Percentiles rank a stretch among this genome's conserved stretches.
Evolutionary conservation across 139 green algal species (phyloP).

Genomic region (Closterium sp.): DNA sequence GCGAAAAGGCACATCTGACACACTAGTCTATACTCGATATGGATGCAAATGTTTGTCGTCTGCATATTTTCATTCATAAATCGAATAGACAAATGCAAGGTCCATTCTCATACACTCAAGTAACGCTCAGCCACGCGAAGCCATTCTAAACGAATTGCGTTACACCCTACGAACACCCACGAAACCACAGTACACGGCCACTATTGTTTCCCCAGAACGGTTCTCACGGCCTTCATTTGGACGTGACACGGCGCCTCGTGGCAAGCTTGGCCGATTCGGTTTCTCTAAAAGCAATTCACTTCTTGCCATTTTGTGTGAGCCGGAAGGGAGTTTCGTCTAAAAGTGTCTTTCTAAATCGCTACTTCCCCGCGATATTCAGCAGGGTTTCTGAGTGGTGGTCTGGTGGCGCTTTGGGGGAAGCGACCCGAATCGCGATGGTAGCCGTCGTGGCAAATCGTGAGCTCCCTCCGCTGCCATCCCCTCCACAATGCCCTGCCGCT

Average conservation of each 20-base stretch:
- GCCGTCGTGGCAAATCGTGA: background rate
- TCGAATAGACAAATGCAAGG: no score
- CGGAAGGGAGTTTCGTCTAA: no score
- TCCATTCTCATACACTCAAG: no score
- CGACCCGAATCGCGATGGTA: background rate
- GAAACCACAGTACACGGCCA: background rate
- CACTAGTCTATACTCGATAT: background rate
- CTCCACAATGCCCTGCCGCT: background rate
- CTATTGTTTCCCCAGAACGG: background rate
- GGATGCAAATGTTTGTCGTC: background rate
- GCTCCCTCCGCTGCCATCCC: background rate
- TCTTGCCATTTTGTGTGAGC: no score
- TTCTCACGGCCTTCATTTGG: background rate
- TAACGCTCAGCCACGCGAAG: no score
- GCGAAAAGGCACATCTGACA: background rate
- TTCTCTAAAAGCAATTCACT: no score
- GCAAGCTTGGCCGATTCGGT: no score
- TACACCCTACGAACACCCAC: background rate
- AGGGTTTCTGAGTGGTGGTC: no score
- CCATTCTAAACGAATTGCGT: background rate
- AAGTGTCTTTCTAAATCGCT: no score
- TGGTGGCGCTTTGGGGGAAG: background rate
- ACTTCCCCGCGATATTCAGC: no score
- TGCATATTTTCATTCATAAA: no score
- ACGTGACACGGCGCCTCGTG: background rate